A percentile compares a stretch with the other conserved stretches of the same genome.
Evolutionary conservation across 257 asterid genomes (phyloP).

Genomic region (Scutellaria galericulata): DNA sequence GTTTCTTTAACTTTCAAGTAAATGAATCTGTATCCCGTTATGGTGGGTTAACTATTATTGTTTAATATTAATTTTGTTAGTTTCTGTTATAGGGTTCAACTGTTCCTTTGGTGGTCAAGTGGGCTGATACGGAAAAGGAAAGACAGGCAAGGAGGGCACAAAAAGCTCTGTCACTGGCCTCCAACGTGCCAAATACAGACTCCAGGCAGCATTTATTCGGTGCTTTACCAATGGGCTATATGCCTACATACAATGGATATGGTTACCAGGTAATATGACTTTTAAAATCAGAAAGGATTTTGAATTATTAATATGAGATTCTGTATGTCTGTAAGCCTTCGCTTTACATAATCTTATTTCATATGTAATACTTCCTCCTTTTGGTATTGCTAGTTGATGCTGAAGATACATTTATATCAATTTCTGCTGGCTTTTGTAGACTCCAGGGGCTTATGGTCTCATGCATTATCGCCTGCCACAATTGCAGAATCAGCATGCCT

Average conservation of each 20-base stretch:
- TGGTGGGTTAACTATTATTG: background rate
- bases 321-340: conserved; percentile 11
- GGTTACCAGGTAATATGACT: conserved; percentile 83
- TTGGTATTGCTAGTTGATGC: conserved; percentile 35
- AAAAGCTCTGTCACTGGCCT: conserved; percentile 68
- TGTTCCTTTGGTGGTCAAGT: conserved; percentile 95
- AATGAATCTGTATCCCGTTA: conserved; percentile 3
- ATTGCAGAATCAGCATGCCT: conserved; percentile 73
- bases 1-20: conserved; percentile 3
- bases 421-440: conserved; percentile 61
- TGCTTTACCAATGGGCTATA: conserved; percentile 84
- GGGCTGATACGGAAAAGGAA: conserved; percentile 99
- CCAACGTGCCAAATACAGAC: conserved; percentile 60
- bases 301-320: background rate
- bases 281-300: conserved; percentile 11
- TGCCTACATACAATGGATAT: conserved; percentile 86
- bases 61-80: conserved; percentile 31
- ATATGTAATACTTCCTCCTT: conserved; percentile 24
- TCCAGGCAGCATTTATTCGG: conserved; percentile 76
- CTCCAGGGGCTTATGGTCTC: conserved; percentile 85
- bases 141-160: conserved; percentile 91
- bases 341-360: conserved; percentile 5
- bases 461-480: conserved; percentile 83
- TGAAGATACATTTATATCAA: conserved; percentile 42
- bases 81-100: conserved; percentile 68